Base-by-base conservation (phyloP, 352 stramenopile genomes). In the Phytophthora cactorum region DNA sequence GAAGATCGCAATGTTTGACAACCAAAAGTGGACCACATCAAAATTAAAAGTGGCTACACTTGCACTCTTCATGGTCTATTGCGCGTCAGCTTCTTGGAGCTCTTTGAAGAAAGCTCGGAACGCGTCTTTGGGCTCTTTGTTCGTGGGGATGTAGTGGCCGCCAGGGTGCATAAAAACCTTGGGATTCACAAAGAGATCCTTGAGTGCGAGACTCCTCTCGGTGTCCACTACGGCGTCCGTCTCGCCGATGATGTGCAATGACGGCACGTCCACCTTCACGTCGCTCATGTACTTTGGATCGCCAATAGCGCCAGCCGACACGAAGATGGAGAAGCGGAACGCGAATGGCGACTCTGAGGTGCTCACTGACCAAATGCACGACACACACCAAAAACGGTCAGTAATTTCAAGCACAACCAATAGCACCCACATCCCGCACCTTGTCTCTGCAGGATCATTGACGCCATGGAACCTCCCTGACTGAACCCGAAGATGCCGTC, bases 401-500 rank as follows among this genome's bases (percentile, higher is more conserved):
- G 8, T 3, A 39, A 22, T 14, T 22, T 22, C 22, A 22, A 22
- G 22, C 22, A 22, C 22, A 22, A 22, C 22, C 22, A 22, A 22
- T 22, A 22, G 22, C 22, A 22, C 22, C 22, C 32, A 29, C 41
- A 14, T 22, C 31, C 59, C 15, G 9, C 50, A 92, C 82, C 77
- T 74, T 95, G 86, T 61, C 77, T 72, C 44, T 92, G 84, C 17
- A 96, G 65, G 22, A 95, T 76, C 32, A 90, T 36, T 0, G 80
- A 86, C 0, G 87, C 81, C 56, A 93, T 84, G 29, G 83, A 88
- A 15, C 86, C 88, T 36, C 88, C 88, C 55, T 95, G 87, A 62
- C 86, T 95, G 62, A 96, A 96, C 32, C 88, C 88, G 45, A 95
- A 92, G 36, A 96, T 79, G 17, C 89, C 89, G 43, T 95, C 81